Evolutionary conservation across 73 alveolate species (phyloP), one percentile per base, ranked within the genome.

Genomic region (Blepharisma stoltei): DNA sequence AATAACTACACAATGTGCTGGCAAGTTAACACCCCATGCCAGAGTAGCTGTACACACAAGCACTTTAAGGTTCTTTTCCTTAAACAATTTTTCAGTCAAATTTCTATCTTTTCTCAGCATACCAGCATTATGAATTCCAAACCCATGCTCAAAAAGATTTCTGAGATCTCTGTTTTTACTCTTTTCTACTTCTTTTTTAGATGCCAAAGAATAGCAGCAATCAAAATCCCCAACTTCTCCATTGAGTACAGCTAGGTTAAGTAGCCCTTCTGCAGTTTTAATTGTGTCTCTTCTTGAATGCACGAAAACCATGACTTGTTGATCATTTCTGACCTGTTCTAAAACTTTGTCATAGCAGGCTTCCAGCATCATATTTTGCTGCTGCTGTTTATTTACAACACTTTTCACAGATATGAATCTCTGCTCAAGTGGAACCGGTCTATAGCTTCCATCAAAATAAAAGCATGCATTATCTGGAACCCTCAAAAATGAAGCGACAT

Each of bases 11-110:
- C 97, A 95, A 90, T 96, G 95, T 21, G 98, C 99, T 1, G 99
- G 99, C 80, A 98, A 84, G 92, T 98, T 98, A 45, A 98, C 99
- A 55, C 99, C 99, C 99, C 99, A 98, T 18, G 99, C 99, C 50
- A 97, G 90, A 27, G 99, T 97, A 47, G 99, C 97, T 4, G 99
- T 97, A 5, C 98, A 88, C 6, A 90, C 90, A 25, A 97, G 91
- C 27, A 97, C 97, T 84, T 95, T 95, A 55, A 95, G 93, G 76
- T 83, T 79, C 53, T 98, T 97, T 54, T 93, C 94, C 83, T 76
- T 76, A 77, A 97, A 97, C 68, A 97, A 71, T 70, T 83, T 87
- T 86, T 95, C 99, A 0, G 92, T 93, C 49, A 93, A 80, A 55
- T 84, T 78, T 67, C 99, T 80, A 80, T 94, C 99, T 80, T 88